Percentiles rank a stretch among this genome's conserved stretches.
Conservation (phyloP, 2,329 filamentous ascomycete genomes). For the Verticillium tricorpus region DNA sequence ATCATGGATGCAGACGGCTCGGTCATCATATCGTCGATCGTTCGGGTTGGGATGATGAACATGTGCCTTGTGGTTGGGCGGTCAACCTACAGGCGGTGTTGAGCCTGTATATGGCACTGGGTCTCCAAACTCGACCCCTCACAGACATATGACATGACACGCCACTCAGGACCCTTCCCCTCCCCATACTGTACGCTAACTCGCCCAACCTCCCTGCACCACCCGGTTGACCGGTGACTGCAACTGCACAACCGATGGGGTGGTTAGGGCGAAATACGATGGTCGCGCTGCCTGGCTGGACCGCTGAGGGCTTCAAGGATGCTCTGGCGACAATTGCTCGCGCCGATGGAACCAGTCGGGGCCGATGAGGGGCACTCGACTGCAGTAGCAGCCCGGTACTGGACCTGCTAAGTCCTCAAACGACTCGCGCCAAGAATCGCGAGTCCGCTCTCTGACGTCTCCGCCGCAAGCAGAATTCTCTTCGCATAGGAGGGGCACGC, state of each 20-base stretch:
- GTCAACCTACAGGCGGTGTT: too few species aligned
- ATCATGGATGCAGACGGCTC: too few species aligned
- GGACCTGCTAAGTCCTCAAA: neutral
- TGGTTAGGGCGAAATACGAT: neutral
- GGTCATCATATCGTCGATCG: too few species aligned
- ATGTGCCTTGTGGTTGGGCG: too few species aligned
- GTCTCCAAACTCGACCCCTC: neutral
- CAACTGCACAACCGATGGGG: neutral
- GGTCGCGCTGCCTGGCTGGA: neutral
- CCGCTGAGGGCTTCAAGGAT: neutral
- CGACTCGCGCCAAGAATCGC: neutral
- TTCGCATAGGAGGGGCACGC: neutral
- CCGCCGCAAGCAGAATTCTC: neutral
- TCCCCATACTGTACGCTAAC: neutral
- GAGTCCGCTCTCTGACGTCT: slow-evolving; percentile 1
- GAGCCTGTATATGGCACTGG: too few species aligned
- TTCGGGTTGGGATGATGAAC: too few species aligned
- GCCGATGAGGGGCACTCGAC: neutral
- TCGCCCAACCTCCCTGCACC: neutral
- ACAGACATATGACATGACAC: neutral
- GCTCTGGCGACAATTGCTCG: neutral
- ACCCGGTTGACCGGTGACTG: neutral
- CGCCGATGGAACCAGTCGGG: neutral
- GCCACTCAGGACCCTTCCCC: neutral
- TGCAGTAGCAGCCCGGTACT: neutral